Evolutionary conservation across 495 filamentous ascomycete species (phyloP), one percentile per base, ranked within the genome.

Genomic region (Aspergillus nanangensis): DNA sequence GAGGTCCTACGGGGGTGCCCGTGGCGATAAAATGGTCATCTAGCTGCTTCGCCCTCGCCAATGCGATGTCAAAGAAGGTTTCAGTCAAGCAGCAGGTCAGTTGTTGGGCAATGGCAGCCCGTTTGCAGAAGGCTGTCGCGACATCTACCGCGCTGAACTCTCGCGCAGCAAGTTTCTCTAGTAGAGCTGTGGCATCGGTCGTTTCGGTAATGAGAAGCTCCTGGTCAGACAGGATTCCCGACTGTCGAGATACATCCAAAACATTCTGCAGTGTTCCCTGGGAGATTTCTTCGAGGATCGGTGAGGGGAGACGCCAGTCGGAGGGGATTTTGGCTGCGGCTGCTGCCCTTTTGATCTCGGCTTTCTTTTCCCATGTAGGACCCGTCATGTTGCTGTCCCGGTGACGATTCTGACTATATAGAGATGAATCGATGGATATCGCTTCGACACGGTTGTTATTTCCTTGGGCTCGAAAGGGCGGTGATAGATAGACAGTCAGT

Each of bases 51-150:
- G 72, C 71, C 2, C 60, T 55, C 2, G 35, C 44, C 3, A 74
- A 38, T 2, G 68, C 71, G 5, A 53, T 27, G 2, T 61, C 50
- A 8, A 79, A 76, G 17, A 85, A 69, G 0, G 82, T 63, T 52
- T 86, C 81, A 3, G 80, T 81, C 35, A 83, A 50, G 58, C 80
- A 83, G 48, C 74, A 72, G 13, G 63, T 75, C 33, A 64, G 31
- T 40, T 61, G 62, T 39, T 66, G 62, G 0, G 56, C 54, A n/a
- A 63, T 55, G 3, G 61, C 62, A 5, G 65, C 64, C 5, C 74
- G 63, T 53, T 82, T 84, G 57, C 75, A 77, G 58, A 82, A 82
- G 1, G 77, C 77, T 4, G 56, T 65, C 2, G 70, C 68, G 3
- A 82, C 76, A 45, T 77, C 74, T 3, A 72, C 49, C 22, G 72